These are phyloP conservation scores for Pisolithus marmoratus DNA, from an alignment of 768 basidiomycete genomes.

Conservation along the genomic window DNA sequence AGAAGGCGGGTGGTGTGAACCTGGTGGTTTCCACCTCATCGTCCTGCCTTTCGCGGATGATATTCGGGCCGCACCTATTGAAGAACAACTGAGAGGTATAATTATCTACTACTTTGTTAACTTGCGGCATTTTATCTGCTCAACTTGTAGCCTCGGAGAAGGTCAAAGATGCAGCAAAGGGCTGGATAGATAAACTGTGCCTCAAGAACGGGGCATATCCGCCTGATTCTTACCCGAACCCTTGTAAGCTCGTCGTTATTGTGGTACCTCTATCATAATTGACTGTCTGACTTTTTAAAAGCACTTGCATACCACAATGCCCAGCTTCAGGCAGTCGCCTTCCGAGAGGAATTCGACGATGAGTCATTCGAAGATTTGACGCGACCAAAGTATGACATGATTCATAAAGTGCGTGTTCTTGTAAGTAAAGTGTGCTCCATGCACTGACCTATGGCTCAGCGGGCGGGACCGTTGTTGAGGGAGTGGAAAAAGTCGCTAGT, in stretches of 20 bases:
- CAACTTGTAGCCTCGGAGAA: constrained; percentile 56
- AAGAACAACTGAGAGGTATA: constrained; percentile 58
- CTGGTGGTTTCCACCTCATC: constrained; percentile 90
- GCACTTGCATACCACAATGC: constrained; percentile 86
- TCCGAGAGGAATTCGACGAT: constrained; percentile 82
- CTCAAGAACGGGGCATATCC: constrained; percentile 76
- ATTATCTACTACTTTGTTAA: not conserved
- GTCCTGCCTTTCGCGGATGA: constrained; percentile 95
- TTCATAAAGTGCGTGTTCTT: constrained; percentile 61
- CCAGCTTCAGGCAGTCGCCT: constrained; percentile 87
- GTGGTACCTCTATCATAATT: not conserved
- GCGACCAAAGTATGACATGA: constrained; percentile 65
- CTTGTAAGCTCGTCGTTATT: constrained; percentile 48
- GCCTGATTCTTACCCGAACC: constrained; percentile 90
- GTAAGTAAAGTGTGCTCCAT: too few relatives aligned
- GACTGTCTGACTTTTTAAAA: constrained; percentile 24
- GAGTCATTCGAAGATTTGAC: constrained; percentile 80
- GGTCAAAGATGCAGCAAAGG: constrained; percentile 58
- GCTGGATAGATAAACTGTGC: constrained; percentile 74
- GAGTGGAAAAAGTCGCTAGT: constrained; percentile 64
- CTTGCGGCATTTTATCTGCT: not conserved
- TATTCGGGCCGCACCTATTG: constrained; percentile 72
- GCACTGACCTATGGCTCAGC: constrained; percentile 32
- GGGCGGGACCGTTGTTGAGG: constrained; percentile 62
- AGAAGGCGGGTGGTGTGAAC: constrained; percentile 70